Evolutionary conservation across 2,329 filamentous ascomycete species (phyloP), one percentile per base, ranked within the genome.

Genomic region (Sphaceloma murrayae): DNA sequence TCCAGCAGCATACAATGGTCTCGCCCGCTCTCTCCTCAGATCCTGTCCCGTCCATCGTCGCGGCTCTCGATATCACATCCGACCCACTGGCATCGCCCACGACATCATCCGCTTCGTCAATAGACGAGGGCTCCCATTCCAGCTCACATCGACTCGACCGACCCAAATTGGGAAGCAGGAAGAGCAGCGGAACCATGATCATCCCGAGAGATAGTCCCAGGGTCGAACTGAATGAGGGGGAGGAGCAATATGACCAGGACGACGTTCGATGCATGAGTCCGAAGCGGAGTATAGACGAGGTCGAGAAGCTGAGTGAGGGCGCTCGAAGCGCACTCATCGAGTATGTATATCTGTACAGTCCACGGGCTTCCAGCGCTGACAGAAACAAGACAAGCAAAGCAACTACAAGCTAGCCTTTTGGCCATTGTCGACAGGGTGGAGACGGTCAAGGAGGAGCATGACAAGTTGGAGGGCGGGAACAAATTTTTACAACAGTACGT

Each of bases 261-360:
- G 88, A 95, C 62, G 88, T 91, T 49, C 73, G 89, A 56, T 84
- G 86, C 49, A 96, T 98, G 89, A 95, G 88, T 61, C 89, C 89
- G 2, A 73, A 89, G 54, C 72, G 89, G 56, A 94, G 86, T 52
- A 93, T 82, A 56, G 86, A 91, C 58, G 89, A 96, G 59, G 76
- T 95, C 44, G 85, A 94, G 63, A 81, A 80, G 58, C 75, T 96
- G 62, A 83, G 87, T 54, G 80, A 84, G 56, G 85, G 89, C 58
- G 86, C 88, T 27, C 72, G 88, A 48, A 67, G 73, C 53, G 70
- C 73, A 18, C 59, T 80, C 50, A 74, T 78, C 58, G 74, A 77
- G 74, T 77, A 63, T 65, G 73, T 45, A 32, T n/a, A 26, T n/a
- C 17, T 13, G 8, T 33, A 34, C 19, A 3, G 40, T 5, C n/a